Evolutionary conservation across 1,284 basidiomycete genomes (phyloP).

Genomic region (Butyriboletus appendiculatus): DNA sequence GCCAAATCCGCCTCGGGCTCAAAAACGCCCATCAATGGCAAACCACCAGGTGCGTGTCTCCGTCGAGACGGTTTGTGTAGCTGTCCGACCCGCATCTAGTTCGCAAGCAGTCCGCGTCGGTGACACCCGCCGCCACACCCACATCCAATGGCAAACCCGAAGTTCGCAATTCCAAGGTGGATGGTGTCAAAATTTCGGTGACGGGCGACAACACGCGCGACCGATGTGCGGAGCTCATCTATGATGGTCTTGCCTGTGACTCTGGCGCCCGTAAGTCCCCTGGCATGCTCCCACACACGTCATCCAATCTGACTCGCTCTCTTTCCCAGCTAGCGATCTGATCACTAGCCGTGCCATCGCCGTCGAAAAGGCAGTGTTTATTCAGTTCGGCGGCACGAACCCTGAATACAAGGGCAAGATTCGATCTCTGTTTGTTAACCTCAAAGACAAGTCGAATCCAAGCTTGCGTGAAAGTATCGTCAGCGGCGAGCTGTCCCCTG

Average conservation of each 20-base stretch:
- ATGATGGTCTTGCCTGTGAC: conserved; percentile 86
- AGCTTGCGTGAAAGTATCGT: conserved; percentile 83
- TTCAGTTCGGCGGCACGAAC: conserved; percentile 46
- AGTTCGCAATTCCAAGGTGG: conserved; percentile 64
- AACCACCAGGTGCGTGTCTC: conserved; percentile 35
- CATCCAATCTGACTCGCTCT: neutral
- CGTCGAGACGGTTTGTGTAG: neutral
- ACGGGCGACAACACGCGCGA: conserved; percentile 80
- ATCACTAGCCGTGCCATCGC: conserved; percentile 58
- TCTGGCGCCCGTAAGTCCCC: conserved; percentile 77
- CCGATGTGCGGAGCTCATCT: conserved; percentile 89
- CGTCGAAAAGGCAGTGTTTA: conserved; percentile 60
- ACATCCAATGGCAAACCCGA: conserved; percentile 45
- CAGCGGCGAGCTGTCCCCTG: conserved; percentile 72
- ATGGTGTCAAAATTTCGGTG: conserved; percentile 60
- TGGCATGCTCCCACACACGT: neutral
- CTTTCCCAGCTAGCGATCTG: conserved; percentile 56
- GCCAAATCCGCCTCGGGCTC: conserved; percentile 54
- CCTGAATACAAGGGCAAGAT: conserved; percentile 80
- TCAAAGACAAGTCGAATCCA: conserved; percentile 96
- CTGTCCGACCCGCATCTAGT: conserved; percentile 1
- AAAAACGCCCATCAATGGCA: conserved; percentile 27
- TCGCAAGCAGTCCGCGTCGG: conserved; percentile 33
- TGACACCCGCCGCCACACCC: conserved; percentile 35
- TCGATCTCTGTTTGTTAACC: conserved; percentile 86